These are phyloP conservation scores for Boletus calvinii DNA, from an alignment of 1,284 basidiomycete species.

Conservation along the genomic window DNA sequence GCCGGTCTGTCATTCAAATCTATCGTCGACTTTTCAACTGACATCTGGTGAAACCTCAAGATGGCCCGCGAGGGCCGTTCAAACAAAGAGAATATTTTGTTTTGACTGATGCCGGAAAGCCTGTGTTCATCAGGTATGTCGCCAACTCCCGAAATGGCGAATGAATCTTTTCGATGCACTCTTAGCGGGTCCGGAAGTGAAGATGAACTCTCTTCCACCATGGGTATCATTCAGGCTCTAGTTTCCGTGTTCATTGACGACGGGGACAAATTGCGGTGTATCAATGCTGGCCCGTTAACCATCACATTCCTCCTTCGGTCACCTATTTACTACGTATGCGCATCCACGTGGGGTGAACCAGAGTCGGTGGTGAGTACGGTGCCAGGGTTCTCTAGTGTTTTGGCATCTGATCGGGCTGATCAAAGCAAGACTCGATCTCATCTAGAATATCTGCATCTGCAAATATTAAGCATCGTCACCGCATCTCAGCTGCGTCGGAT, in stretches of 20 bases:
- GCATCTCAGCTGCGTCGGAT: constrained; percentile 80
- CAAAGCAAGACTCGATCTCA: constrained; percentile 86
- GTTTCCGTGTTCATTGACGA: constrained; percentile 90
- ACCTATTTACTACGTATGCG: constrained; percentile 90
- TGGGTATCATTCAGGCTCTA: constrained; percentile 93
- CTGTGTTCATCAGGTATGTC: constrained; percentile 78
- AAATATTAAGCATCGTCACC: constrained; percentile 89
- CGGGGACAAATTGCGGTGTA: constrained; percentile 77
- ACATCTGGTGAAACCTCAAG: constrained; percentile 23
- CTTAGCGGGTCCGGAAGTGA: constrained; percentile 50
- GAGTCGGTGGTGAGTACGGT: constrained; percentile 79
- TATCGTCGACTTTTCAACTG: constrained; percentile 5
- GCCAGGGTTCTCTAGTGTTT: constrained; percentile 4
- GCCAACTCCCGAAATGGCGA: background rate
- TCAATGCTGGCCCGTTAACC: constrained; percentile 71
- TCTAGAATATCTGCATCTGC: constrained; percentile 92
- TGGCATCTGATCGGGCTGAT: constrained; percentile 34
- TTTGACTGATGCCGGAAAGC: constrained; percentile 93
- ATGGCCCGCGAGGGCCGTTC: constrained; percentile 36
- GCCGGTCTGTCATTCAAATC: constrained; percentile 10
- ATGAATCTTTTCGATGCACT: background rate
- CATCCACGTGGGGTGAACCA: constrained; percentile 90
- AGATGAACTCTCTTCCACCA: constrained; percentile 71
- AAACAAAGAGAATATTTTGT: constrained; percentile 84
- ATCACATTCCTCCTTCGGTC: constrained; percentile 85